phyloP scores from a whole-genome alignment of 306 rosid genomes.

The Vigna nakashimae region DNA sequence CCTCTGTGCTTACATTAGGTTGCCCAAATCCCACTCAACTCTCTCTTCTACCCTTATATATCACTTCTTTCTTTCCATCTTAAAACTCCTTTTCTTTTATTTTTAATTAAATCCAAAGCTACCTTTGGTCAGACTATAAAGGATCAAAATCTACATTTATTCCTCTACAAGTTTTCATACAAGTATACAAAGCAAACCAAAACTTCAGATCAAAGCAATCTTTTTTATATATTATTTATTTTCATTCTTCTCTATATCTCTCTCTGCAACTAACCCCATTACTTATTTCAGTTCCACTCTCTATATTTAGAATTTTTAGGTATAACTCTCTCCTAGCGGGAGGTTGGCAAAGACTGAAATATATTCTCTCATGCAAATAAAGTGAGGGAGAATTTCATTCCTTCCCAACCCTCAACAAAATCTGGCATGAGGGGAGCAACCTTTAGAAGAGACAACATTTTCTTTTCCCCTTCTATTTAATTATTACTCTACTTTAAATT shows the following conservation, averaged over 20 bases:
- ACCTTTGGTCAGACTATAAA: conserved; percentile 60
- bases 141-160: conserved; percentile 62
- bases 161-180: conserved; percentile 69
- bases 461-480: conserved; percentile 48
- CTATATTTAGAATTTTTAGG: conserved; percentile 48
- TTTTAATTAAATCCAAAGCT: conserved; percentile 53
- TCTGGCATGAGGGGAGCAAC: conserved; percentile 58
- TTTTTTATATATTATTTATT: background rate
- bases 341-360: conserved; percentile 38
- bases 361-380: conserved; percentile 53
- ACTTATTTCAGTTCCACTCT: conserved; percentile 44
- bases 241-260: conserved; percentile 21
- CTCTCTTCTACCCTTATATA: conserved; percentile 34
- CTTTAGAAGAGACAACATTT: conserved; percentile 59
- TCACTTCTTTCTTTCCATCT: conserved; percentile 39
- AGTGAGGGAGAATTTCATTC: conserved; percentile 65
- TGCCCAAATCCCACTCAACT: conserved; percentile 78
- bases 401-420: conserved; percentile 58
- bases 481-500: conserved; percentile 45
- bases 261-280: conserved; percentile 52
- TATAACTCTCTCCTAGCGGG: conserved; percentile 46
- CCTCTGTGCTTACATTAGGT: conserved; percentile 57
- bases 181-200: conserved; percentile 52
- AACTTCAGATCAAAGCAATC: conserved; percentile 81
- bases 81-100: conserved; percentile 37